Evolutionary conservation across 345 rosid genomes (phyloP).

Genomic region (Eucalyptus dawsonii): DNA sequence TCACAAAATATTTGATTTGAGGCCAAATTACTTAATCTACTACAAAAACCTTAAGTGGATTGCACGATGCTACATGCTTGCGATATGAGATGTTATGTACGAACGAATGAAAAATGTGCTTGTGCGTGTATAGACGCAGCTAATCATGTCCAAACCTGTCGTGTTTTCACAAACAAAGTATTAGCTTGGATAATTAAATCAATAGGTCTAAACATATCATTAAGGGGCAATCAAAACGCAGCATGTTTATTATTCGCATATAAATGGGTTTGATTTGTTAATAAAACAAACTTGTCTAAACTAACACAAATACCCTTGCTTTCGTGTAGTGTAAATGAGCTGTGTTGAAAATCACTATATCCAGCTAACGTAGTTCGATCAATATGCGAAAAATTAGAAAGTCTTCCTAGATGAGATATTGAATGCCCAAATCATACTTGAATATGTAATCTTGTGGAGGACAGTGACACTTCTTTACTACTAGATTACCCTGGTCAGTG

Average conservation of each 20-base stretch:
- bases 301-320: neutral
- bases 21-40: neutral
- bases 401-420: neutral
- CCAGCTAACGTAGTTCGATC: fast-evolving
- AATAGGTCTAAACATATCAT: neutral
- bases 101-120: neutral
- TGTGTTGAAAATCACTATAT: neutral
- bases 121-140: neutral
- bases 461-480: neutral
- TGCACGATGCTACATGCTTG: neutral
- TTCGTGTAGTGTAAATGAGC: neutral
- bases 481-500: neutral
- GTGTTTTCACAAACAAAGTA: neutral
- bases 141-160: neutral
- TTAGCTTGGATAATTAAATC: neutral
- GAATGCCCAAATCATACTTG: neutral
- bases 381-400: neutral
- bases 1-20: neutral
- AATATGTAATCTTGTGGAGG: neutral
- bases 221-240: neutral
- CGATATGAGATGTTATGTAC: neutral
- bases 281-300: neutral
- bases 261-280: neutral
- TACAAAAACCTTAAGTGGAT: neutral
- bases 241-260: neutral